A percentile compares a stretch with the other conserved stretches of the same genome.
Evolutionary conservation across 495 filamentous ascomycete species (phyloP).

Genomic region (Viridothelium virens): DNA sequence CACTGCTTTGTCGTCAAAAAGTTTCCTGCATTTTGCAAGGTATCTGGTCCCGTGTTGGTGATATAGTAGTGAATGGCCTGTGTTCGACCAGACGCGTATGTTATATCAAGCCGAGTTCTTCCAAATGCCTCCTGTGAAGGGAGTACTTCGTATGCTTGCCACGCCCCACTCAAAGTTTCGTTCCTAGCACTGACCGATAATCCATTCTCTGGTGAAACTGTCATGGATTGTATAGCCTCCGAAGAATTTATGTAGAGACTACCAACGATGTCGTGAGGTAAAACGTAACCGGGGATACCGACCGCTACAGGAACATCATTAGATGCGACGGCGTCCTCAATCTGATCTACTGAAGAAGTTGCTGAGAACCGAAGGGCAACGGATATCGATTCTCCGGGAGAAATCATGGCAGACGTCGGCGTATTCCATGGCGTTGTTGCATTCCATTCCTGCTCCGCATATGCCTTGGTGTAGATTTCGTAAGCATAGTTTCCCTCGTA

Average conservation of each 20-base stretch:
- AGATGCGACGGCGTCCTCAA: conserved; percentile 37
- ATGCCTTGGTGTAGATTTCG: conserved; percentile 42
- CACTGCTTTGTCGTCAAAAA: conserved; percentile 40
- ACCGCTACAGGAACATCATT: conserved; percentile 39
- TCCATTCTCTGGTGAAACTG: conserved; percentile 22
- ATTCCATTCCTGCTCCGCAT: conserved; percentile 45
- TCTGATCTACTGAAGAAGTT: conserved; percentile 34
- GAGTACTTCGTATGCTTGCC: conserved; percentile 27
- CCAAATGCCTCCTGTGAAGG: conserved; percentile 35
- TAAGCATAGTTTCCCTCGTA: conserved; percentile 50
- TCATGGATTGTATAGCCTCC: conserved; percentile 17
- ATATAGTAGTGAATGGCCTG: conserved; percentile 48
- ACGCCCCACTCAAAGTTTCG: not conserved
- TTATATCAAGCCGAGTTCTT: conserved; percentile 36
- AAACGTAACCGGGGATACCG: conserved; percentile 44
- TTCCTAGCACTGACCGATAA: conserved; percentile 18
- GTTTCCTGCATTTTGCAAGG: conserved; percentile 33
- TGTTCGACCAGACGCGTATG: conserved; percentile 36
- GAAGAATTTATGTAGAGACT: conserved; percentile 36
- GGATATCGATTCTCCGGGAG: conserved; percentile 36
- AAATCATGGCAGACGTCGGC: conserved; percentile 38
- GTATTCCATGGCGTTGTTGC: conserved; percentile 41
- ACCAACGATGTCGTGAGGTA: conserved; percentile 38
- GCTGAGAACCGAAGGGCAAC: conserved; percentile 43
- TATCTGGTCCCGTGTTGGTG: conserved; percentile 34